These are phyloP conservation scores for Dendrobium chrysotoxum DNA, from an alignment of 106 monocot genomes.

Conservation along the genomic window DNA sequence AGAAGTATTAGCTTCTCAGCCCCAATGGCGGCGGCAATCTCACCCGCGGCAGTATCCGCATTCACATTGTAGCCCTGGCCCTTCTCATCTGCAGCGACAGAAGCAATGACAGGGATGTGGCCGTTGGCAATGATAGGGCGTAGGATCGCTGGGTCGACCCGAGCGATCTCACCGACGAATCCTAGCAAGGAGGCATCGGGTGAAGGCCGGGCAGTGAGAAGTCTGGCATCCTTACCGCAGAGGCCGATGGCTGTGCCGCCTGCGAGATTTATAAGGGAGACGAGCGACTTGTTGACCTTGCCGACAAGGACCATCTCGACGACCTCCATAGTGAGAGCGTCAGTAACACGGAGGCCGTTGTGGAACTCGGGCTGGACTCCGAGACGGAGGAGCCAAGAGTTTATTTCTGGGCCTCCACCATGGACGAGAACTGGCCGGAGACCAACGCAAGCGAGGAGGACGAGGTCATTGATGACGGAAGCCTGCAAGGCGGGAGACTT, in stretches of 20 bases:
- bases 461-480: constrained; percentile 78
- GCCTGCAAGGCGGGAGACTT: constrained; percentile 49
- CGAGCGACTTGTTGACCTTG: constrained; percentile 85
- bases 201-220: constrained; percentile 68
- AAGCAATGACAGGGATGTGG: constrained; percentile 87
- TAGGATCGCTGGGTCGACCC: constrained; percentile 65
- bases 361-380: constrained; percentile 62
- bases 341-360: constrained; percentile 91
- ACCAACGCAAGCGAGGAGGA: constrained; percentile 85
- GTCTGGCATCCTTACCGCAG: constrained; percentile 75
- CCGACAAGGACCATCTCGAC: constrained; percentile 97
- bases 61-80: constrained; percentile 88
- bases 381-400: constrained; percentile 60
- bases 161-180: constrained; percentile 80
- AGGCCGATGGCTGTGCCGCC: constrained; percentile 86
- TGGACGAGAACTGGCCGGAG: constrained; percentile 85
- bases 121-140: constrained; percentile 40
- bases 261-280: constrained; percentile 67
- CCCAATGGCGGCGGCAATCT: constrained; percentile 80
- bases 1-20: constrained; percentile 87
- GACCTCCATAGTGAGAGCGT: constrained; percentile 88
- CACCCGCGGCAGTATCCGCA: constrained; percentile 83
- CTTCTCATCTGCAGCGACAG: constrained; percentile 64
- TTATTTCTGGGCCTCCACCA: constrained; percentile 93
- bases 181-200: constrained; percentile 60